Base-by-base conservation (phyloP, 257 asterid genomes). In the Parsonsia alboflavescens region DNA sequence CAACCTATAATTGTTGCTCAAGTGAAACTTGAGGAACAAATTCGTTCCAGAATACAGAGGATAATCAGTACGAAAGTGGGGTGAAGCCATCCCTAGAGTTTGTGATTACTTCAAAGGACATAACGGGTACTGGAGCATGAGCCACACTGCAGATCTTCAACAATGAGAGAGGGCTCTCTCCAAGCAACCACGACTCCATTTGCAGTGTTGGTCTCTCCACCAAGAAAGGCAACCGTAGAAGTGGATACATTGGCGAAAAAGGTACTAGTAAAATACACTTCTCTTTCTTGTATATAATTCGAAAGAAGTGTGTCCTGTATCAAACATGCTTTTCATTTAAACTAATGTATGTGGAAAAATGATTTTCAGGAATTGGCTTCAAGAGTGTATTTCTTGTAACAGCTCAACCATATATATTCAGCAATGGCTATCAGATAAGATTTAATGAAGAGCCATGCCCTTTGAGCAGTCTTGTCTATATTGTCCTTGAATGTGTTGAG, bases 161-260 rank as follows among this genome's bases (percentile, higher is more conserved):
- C 63, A 82, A 82, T 11, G 83, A 82, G 53, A 79, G 58, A 24
- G 86, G 86, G 0, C 79, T 82, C 30, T 82, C 82, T 26, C 84
- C 63, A 0, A 66, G 72, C 76, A 79, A 82, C 46, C 70, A 79
- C 0, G 80, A 82, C 3, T 82, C 86, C 39, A 80, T 82, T 70
- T 82, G 86, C 75, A 77, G 86, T 22, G 68, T 79, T 36, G 84
- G 84, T 2, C 84, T 78, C 12, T 82, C 84, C 64, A 82, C 86
- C 49, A 82, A 82, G 81, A 79, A 79, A 71, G 79, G 79, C 41
- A 68, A 79, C 45, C 83, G 83, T 54, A 79, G n/a, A n/a, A n/a
- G n/a, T n/a, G n/a, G n/a, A n/a, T n/a, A n/a, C n/a, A n/a, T n/a
- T n/a, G n/a, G n/a, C n/a, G n/a, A n/a, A n/a, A n/a, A n/a, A n/a